A percentile compares a stretch with the other conserved stretches of the same genome.
phyloP scores from a whole-genome alignment of 176 grass and related monocot species.

The Lolium rigidum region DNA sequence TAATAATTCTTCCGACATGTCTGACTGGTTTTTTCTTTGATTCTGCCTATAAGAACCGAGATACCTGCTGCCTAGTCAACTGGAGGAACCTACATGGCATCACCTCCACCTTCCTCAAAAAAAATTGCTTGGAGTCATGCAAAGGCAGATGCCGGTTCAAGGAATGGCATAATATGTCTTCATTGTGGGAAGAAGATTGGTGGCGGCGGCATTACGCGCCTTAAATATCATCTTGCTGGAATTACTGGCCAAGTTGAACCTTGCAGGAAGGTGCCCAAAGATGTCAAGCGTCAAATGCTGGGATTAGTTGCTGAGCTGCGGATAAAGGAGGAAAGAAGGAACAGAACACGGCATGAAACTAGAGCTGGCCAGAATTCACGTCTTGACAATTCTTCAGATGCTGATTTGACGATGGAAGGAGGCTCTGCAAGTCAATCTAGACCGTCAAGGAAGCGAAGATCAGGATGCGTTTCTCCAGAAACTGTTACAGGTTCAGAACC shows the following conservation, averaged over 20 bases:
- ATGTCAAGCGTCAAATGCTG: slow-evolving; percentile 53
- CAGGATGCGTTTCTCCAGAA: slow-evolving; percentile 30
- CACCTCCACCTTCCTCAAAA: slow-evolving; percentile 31
- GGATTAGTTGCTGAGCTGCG: slow-evolving; percentile 35
- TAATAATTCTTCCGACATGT: background rate
- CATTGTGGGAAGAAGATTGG: slow-evolving; percentile 60
- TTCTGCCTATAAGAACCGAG: slow-evolving; percentile 8
- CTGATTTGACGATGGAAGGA: slow-evolving; percentile 26
- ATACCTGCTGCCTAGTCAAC: background rate
- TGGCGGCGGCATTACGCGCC: slow-evolving; percentile 49
- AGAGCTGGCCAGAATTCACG: background rate
- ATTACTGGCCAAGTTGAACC: slow-evolving; percentile 52
- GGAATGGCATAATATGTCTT: slow-evolving; percentile 49
- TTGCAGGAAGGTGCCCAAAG: slow-evolving; percentile 58
- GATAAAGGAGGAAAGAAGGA: slow-evolving; percentile 50
- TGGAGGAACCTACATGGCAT: slow-evolving; percentile 33
- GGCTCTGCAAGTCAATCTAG: slow-evolving; percentile 30
- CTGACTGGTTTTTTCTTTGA: slow-evolving; percentile 5
- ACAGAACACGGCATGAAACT: slow-evolving; percentile 16
- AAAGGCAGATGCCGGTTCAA: slow-evolving; percentile 41
- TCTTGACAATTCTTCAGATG: slow-evolving; percentile 21
- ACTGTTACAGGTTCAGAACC: slow-evolving; percentile 38
- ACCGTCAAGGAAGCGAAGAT: slow-evolving; percentile 49
- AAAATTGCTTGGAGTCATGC: slow-evolving; percentile 66
- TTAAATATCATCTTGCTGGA: slow-evolving; percentile 68